Evolutionary conservation across 441 rosid species (phyloP).

Genomic region (Biscutella laevigata): DNA sequence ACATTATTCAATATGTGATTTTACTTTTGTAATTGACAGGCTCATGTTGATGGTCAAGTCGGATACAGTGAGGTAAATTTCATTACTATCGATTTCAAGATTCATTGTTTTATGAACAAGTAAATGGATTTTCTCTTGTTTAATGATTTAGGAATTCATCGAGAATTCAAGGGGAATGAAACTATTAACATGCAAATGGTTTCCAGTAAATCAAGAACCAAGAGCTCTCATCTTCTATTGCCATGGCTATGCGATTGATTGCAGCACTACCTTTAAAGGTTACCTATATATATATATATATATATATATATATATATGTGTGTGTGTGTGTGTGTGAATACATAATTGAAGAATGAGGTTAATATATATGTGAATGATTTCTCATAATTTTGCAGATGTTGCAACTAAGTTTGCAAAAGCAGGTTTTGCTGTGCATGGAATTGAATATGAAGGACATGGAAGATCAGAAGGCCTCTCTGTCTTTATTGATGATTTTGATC

Average conservation of each 20-base stretch:
- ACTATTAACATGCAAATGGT: conserved; percentile 71
- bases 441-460: conserved; percentile 79
- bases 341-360: background rate
- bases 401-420: conserved; percentile 47
- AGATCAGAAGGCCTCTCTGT: conserved; percentile 51
- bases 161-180: conserved; percentile 46
- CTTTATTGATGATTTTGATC: conserved; percentile 32
- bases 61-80: conserved; percentile 28
- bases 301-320: too few species aligned
- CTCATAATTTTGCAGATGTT: conserved; percentile 37
- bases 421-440: conserved; percentile 55
- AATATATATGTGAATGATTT: background rate
- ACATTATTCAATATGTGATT: too few species aligned
- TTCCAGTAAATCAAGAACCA: conserved; percentile 47
- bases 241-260: conserved; percentile 83
- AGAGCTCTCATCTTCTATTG: conserved; percentile 61
- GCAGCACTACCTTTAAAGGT: conserved; percentile 76
- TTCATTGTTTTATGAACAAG: background rate
- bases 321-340: too few species aligned
- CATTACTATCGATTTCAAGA: background rate
- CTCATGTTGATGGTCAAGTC: conserved; percentile 24
- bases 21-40: conserved; percentile 18
- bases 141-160: conserved; percentile 34
- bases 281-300: conserved; percentile 13
- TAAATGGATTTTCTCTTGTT: background rate